Percentiles rank a stretch among this genome's conserved stretches.
Conservation (phyloP, 352 stramenopile genomes). For the Phytophthora tentaculata region DNA sequence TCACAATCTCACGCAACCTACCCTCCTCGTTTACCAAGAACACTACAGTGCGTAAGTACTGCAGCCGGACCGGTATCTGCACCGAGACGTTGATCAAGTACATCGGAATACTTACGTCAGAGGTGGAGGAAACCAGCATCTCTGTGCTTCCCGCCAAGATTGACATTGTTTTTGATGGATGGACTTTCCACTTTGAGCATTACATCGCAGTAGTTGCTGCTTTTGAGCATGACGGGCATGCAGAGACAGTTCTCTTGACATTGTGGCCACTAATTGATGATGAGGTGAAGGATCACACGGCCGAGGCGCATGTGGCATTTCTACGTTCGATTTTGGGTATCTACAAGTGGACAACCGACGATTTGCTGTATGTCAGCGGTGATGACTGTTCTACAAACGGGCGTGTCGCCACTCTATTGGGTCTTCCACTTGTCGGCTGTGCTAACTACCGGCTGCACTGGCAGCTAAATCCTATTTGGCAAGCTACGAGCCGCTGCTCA, state of each 20-base stretch:
- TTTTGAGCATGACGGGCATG: neutral
- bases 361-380: too few relatives aligned
- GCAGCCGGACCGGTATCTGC: neutral
- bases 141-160: neutral
- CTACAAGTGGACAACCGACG: neutral
- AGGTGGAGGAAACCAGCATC: neutral
- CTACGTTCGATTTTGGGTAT: neutral
- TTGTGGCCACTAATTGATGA: neutral
- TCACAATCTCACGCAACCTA: neutral
- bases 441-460: neutral
- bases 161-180: neutral
- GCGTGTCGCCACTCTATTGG: neutral
- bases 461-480: neutral
- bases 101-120: neutral
- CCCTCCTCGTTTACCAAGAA: slow-evolving; percentile 11
- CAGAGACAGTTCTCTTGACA: neutral
- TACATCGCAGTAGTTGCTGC: neutral
- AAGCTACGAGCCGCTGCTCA: neutral
- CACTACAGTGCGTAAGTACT: slow-evolving; percentile 10
- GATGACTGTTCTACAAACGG: too few relatives aligned
- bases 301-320: neutral
- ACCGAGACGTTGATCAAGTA: neutral
- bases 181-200: neutral
- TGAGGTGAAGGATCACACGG: neutral
- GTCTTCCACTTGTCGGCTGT: neutral